Base-by-base conservation (phyloP, 179 eudicot genomes). In the Corrigiola litoralis region DNA sequence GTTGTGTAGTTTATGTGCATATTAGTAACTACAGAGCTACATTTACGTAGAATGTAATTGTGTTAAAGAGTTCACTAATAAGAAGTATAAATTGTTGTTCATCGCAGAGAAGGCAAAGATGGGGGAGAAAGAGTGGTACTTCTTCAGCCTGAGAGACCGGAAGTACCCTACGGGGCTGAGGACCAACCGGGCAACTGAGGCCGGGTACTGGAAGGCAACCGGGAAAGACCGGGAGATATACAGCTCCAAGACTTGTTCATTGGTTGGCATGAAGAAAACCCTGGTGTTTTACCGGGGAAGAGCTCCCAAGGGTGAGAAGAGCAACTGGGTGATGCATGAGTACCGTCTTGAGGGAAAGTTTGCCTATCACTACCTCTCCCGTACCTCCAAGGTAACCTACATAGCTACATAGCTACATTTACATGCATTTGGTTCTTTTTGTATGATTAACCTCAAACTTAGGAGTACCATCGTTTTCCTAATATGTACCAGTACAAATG, bases 81-180 rank as follows among this genome's bases (percentile, higher is more conserved):
- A 20, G 17, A 4, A 0, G 4, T 5, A 29, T 0, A 21, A n/a
- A 1, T 17, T 18, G 6, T 6, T 6, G 53, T 3, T 18, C 5
- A 5, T 2, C 28, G 36, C 54, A 89, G 98, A 79, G 58, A 92
- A 80, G 65, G 96, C 98, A 0, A 89, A 87, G 64, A 92, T 92
- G 96, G 98, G 98, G 53, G 98, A 92, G 70, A 92, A 92, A 47
- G 96, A 92, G 65, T 92, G 98, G 98, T 92, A 89, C 79, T 92
- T 92, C 51, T 92, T 66, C 77, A 92, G 98, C 77, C 72, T 90
- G 1, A 65, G 98, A 3, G 98, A 92, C 75, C 70, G 98, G 56
- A 92, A 92, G 69, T 92, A 92, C 68, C 98, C 98, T 13, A 92
- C 98, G 1, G 98, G 98, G 48, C 52, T 92, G 1, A 62, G 98